Percentiles rank a stretch among this genome's conserved stretches.
These are phyloP conservation scores for Ensete ventricosum DNA, from an alignment of 176 grass and related monocot genomes.

Conservation along the genomic window DNA sequence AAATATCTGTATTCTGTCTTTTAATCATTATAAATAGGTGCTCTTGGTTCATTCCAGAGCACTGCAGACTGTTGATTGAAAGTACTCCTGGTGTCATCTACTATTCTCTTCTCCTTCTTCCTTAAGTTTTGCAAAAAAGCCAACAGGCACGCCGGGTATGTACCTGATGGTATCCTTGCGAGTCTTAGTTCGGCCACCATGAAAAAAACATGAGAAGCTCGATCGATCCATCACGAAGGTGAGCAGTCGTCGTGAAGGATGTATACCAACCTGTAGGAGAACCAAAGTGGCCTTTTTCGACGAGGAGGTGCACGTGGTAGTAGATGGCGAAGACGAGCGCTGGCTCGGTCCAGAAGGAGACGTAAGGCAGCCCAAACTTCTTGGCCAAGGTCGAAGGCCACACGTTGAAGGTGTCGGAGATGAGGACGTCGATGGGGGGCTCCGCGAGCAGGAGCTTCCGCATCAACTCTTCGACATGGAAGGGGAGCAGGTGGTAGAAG, in stretches of 20 bases:
- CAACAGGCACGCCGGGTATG: conserved; percentile 58
- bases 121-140: no score
- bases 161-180: conserved; percentile 62
- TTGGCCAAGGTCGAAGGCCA: conserved; percentile 48
- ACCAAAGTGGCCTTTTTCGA: conserved; percentile 38
- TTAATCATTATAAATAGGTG: no score
- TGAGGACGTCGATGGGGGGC: conserved; percentile 38
- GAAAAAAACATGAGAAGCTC: neutral
- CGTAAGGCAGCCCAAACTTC: conserved; percentile 29
- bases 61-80: no score
- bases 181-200: conserved; percentile 22
- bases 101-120: no score
- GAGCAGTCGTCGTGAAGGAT: no score
- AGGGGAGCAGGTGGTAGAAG: conserved; percentile 37
- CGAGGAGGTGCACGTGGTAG: conserved; percentile 50
- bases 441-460: conserved; percentile 24
- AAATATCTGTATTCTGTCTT: no score
- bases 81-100: no score
- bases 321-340: conserved; percentile 56
- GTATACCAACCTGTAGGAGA: neutral
- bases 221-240: neutral
- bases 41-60: no score
- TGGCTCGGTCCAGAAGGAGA: conserved; percentile 31
- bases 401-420: conserved; percentile 57
- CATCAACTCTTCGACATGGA: conserved; percentile 63